Base-by-base conservation (phyloP, 2,329 filamentous ascomycete species). In the Penicillium italicum region DNA sequence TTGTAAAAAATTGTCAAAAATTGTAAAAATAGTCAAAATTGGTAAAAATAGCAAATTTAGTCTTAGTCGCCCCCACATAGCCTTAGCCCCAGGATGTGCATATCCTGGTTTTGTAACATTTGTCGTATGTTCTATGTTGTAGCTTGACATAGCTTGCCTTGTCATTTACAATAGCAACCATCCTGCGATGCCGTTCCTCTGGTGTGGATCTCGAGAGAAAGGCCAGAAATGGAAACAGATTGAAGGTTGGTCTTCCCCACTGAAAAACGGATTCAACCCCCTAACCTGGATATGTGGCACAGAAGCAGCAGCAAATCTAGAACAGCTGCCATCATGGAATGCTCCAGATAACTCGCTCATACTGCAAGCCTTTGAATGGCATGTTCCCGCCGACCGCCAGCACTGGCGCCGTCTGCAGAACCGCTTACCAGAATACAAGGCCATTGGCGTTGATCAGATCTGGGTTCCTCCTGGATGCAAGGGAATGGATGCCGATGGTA, bases 381-480 rank as follows among this genome's bases (percentile, higher is more conserved):
- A 90, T 68, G 78, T 84, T 4, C 85, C 85, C 3, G 79, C 81
- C 40, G 82, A 86, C 62, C 72, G 79, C 48, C 74, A 78, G 48
- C 86, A 89, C 71, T 89, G 84, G 82, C 73, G 76, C 34, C 82
- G 85, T 9, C 78, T 89, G 1, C 72, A 74, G 14, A 70, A 74
- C 22, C 77, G 78, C 5, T 67, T 88, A 1, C 79, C 82, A 0
- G 73, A 75, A 4, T 76, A 89, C 4, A 82, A 84, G 62, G 73
- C 77, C 0, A 78, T 85, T 33, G 87, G 87, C 1, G 76, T 89
- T 45, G 81, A 83, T 48, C 79, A 79, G 53, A 74, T 87, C 31
- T 89, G 87, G 86, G 80, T 90, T 6, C 87, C 87, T 0, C 87
- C 87, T 0, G 87, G 82, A 52, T 89, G 86, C 72, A 90, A 90